phyloP scores from a whole-genome alignment of 2,329 filamentous ascomycete species.

The Coleophoma cylindrospora region DNA sequence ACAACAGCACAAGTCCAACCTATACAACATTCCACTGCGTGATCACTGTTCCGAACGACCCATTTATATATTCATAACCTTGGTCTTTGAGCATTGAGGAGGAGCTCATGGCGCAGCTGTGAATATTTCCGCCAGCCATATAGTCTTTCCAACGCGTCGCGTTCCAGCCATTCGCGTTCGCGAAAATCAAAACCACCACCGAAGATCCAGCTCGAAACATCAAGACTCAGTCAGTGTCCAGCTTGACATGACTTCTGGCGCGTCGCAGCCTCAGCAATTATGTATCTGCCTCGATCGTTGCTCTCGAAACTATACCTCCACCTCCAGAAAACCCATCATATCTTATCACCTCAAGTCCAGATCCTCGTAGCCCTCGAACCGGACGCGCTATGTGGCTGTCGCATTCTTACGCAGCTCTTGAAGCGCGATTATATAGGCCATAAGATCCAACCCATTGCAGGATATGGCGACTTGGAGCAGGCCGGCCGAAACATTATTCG shows the following conservation, averaged over 20 bases:
- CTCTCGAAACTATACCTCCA: conserved; percentile 90
- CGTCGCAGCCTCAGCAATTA: conserved; percentile 32
- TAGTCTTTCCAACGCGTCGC: no score
- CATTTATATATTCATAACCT: no score
- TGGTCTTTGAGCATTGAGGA: no score
- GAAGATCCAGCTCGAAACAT: neutral
- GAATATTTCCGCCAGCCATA: no score
- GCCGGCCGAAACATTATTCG: conserved; percentile 73
- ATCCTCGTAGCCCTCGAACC: conserved; percentile 91
- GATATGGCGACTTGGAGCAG: conserved; percentile 82
- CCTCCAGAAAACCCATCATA: conserved; percentile 79
- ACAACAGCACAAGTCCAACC: no score
- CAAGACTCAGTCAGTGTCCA: neutral
- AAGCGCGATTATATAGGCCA: conserved; percentile 97
- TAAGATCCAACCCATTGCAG: conserved; percentile 92
- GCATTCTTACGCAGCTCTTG: conserved; percentile 86
- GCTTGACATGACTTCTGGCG: conserved; percentile 1
- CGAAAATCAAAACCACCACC: neutral
- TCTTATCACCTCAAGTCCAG: conserved; percentile 85
- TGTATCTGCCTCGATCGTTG: conserved; percentile 91
- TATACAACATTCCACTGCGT: no score
- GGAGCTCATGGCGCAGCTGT: no score
- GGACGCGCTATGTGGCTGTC: conserved; percentile 91
- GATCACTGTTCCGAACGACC: no score
- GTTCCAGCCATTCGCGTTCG: no score